Evolutionary conservation across 148 eudicot species (phyloP).

Genomic region (Chenopodium suecicum): DNA sequence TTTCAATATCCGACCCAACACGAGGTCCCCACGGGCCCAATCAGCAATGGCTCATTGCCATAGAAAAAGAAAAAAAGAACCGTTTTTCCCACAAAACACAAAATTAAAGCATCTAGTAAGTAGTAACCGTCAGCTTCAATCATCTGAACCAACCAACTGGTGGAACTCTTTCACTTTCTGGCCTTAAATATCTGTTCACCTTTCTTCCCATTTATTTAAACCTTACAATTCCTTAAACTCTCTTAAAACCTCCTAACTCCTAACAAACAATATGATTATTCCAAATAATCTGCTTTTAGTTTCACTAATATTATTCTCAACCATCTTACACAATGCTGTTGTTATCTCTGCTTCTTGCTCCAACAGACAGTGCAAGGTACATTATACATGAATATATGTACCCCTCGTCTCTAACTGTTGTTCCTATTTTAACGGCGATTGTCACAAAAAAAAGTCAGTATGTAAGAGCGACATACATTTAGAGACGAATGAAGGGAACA

Average conservation of each 20-base stretch:
- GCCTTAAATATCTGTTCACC: not conserved
- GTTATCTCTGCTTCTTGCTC: constrained; percentile 19
- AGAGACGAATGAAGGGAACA: no score
- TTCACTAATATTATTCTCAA: not conserved
- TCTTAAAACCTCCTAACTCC: not conserved
- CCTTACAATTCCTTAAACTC: not conserved
- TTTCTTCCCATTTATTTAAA: not conserved
- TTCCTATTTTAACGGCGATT: no score
- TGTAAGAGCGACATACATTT: no score
- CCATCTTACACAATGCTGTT: not conserved
- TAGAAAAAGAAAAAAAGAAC: no score
- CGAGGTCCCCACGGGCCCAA: no score
- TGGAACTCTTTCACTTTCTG: not conserved
- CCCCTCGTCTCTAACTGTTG: not conserved
- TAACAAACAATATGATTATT: constrained; percentile 13
- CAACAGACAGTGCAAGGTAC: constrained; percentile 25
- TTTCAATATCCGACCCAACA: no score
- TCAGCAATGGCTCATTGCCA: no score
- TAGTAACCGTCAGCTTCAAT: not conserved
- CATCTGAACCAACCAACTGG: constrained; percentile 10
- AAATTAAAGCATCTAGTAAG: no score
- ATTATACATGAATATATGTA: not conserved
- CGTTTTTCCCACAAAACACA: no score
- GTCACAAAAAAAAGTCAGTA: no score
- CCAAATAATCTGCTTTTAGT: not conserved